Evolutionary conservation across 805 yeast genomes (phyloP).

Genomic region (Candida patagonica): DNA sequence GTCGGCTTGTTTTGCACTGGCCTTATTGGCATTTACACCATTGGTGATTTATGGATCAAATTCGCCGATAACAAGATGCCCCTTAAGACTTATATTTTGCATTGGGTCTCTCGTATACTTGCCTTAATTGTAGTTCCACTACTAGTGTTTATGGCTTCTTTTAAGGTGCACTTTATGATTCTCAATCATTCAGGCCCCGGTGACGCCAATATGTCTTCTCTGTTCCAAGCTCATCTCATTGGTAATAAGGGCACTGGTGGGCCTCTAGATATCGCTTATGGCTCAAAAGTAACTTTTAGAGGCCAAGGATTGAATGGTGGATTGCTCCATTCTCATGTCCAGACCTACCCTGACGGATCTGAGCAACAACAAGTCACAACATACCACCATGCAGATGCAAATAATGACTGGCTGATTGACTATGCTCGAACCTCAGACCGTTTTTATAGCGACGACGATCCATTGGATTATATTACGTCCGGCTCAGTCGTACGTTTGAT

Average conservation of each 20-base stretch:
- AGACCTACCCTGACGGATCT: constrained; percentile 83
- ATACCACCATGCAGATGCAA: constrained; percentile 53
- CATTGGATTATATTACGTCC: constrained; percentile 36
- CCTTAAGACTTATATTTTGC: constrained; percentile 30
- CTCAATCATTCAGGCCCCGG: constrained; percentile 84
- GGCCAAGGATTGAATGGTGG: constrained; percentile 65
- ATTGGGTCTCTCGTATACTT: constrained; percentile 64
- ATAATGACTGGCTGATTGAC: constrained; percentile 67
- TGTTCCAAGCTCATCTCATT: constrained; percentile 78
- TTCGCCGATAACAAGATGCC: constrained; percentile 50
- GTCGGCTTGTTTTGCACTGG: constrained; percentile 89
- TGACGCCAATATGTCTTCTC: constrained; percentile 80
- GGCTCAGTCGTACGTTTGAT: constrained; percentile 63
- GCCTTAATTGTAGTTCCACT: constrained; percentile 66
- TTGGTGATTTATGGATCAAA: constrained; percentile 77
- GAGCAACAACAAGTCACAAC: constrained; percentile 83
- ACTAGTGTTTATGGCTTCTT: constrained; percentile 56
- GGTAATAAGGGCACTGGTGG: constrained; percentile 58
- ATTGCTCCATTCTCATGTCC: constrained; percentile 80
- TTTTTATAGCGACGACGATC: constrained; percentile 24
- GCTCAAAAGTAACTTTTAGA: constrained; percentile 55
- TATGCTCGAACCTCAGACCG: constrained; percentile 16
- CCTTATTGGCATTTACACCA: constrained; percentile 81
- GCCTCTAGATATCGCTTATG: constrained; percentile 56
- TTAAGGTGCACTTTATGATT: constrained; percentile 71